Base-by-base conservation (phyloP, 768 basidiomycete genomes). In the Hirschioporus abietinus region DNA sequence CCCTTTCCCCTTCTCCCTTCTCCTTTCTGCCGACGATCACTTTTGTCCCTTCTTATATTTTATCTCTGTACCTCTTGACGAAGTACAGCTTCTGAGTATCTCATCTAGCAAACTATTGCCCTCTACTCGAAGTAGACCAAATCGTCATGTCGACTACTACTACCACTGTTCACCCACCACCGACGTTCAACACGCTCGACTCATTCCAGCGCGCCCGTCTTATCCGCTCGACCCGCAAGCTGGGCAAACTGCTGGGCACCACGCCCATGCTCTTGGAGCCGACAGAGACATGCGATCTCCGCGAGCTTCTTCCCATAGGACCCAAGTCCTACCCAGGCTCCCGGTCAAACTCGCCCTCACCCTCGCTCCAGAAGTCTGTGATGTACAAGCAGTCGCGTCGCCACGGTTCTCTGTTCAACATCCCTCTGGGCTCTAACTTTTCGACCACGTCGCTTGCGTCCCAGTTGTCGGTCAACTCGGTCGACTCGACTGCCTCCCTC, bases 171-270 rank as follows among this genome's bases (percentile, higher is more conserved):
- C 42, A 52, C 35, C 78, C 72, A 17, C 78, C 78, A 3, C 76
- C 78, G 3, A 79, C 78, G n/a, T 72, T 71, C 30, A 79, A 79
- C 57, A 65, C 34, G 34, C 76, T 80, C 34, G 67, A 74, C 25
- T 65, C 75, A 0, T 69, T 73, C 35, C 73, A 78, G 57, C 78
- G 79, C 27, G 65, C 71, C 1, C 77, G 76, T 60, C 79, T 79
- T 23, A 68, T 79, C 17, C 78, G 78, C 35, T 77, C 78, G 1
- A 76, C 78, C 10, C 75, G 76, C 66, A 79, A 79, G 64, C 70
- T 80, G 26, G 76, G 73, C 52, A 71, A 77, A 5, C 66, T 79
- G 58, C 73, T 79, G 64, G 78, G 78, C 67, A 74, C 77, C 10
- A 79, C 79, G 25, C 78, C 78, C 0, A 74, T 63, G 64, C 71